phyloP scores from a whole-genome alignment of 768 basidiomycete genomes.

The Collybiopsis luxurians region DNA sequence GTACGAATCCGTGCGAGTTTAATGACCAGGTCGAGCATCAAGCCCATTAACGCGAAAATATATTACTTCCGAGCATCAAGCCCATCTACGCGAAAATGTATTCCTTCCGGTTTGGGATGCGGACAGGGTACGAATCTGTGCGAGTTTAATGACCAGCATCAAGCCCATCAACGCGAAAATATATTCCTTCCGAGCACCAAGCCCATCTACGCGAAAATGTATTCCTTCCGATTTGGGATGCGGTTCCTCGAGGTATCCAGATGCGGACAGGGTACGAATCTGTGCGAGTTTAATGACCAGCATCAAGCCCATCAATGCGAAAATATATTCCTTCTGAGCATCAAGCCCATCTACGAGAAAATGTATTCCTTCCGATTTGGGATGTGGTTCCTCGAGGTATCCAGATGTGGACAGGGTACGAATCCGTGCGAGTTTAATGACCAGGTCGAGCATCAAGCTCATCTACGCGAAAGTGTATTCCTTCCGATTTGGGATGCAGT shows the following conservation, averaged over 20 bases:
- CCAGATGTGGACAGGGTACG: background rate
- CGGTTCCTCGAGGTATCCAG: constrained; percentile 13
- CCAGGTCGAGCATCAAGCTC: constrained; percentile 35
- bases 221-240: constrained; percentile 28
- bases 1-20: background rate
- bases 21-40: too few relatives aligned
- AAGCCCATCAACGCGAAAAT: constrained; percentile 39
- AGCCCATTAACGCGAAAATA: too few relatives aligned
- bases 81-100: constrained; percentile 38
- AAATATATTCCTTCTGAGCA: too few relatives aligned
- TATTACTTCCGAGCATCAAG: too few relatives aligned
- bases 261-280: background rate
- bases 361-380: constrained; percentile 28
- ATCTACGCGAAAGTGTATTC: constrained; percentile 38
- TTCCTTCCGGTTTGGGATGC: constrained; percentile 27
- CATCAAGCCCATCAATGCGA: too few relatives aligned
- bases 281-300: constrained; percentile 12
- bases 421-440: constrained; percentile 10
- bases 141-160: constrained; percentile 23
- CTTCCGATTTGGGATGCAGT: constrained; percentile 28
- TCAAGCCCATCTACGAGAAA: constrained; percentile 39
- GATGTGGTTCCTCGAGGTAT: constrained; percentile 18
- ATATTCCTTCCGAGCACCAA: constrained; percentile 24
- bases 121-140: background rate
- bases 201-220: constrained; percentile 39